Base-by-base conservation (phyloP, 1,139 yeast genomes). In the Magnusiomyces fungicola region DNA sequence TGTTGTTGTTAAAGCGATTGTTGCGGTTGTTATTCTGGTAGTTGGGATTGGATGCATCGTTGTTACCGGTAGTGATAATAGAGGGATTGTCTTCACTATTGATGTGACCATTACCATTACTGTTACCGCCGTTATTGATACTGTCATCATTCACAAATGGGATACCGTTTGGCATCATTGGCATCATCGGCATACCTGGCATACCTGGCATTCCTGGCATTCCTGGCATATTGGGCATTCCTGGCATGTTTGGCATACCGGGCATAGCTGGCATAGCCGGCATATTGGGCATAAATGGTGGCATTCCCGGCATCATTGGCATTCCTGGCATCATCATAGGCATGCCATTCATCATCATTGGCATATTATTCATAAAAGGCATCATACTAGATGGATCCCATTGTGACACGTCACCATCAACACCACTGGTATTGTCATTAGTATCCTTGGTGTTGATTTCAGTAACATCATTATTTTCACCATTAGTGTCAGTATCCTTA, bases 221-320 rank as follows among this genome's bases (percentile, higher is more conserved):
- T 23, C 50, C 53, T 10, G 60, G 18, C 3, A 55, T 39, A 45
- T 50, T 54, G 22, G 48, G 56, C 45, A 54, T 56, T 55, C 51
- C 19, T 53, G 43, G 50, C 38, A 32, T 23, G n/a, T 3, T 10
- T 19, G 36, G 57, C 55, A 55, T 50, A 3, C 55, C 54, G 5
- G 58, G 58, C 53, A 53, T 55, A 47, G 47, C 44, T 21, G 59
- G 56, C 52, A 39, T 27, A 24, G 23, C 33, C 19, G 30, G 16
- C 29, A 30, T 41, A 22, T 29, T 41, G n/a, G 44, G 36, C 34
- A 41, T 41, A 10, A 19, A 19, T 4, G 44, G 29, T 38, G 32
- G 21, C 43, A 39, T 39, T 24, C 32, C 43, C 4, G 32, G 37
- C 37, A 33, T 33, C 7, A 16, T 18, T 5, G 39, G 39, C 39